These are phyloP conservation scores for Penicillium sclerotigenum DNA, from an alignment of 2,329 filamentous ascomycete genomes.

Conservation along the genomic window DNA sequence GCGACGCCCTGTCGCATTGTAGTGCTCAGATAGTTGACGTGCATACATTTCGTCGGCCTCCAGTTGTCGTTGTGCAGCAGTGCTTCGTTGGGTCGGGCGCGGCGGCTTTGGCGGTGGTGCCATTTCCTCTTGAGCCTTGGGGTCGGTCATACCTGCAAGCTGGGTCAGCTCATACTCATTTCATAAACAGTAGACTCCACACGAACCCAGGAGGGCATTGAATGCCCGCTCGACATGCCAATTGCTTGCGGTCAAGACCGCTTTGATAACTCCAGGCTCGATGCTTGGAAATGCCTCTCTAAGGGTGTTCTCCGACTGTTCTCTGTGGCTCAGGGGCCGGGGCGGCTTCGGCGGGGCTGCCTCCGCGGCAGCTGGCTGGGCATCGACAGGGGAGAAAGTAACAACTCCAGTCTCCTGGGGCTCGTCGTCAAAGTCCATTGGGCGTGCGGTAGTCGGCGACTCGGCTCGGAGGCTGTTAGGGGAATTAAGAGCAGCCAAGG, in stretches of 20 bases:
- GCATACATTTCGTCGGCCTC: conserved; percentile 90
- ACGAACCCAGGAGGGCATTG: conserved; percentile 80
- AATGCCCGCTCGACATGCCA: conserved; percentile 91
- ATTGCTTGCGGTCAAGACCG: conserved; percentile 79
- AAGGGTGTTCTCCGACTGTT: conserved; percentile 82
- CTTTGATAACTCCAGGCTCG: conserved; percentile 76
- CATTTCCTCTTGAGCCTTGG: conserved; percentile 62
- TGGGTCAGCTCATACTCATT: conserved; percentile 2
- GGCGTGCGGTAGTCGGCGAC: conserved; percentile 55
- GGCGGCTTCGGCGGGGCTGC: conserved; percentile 75
- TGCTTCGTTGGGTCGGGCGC: conserved; percentile 60
- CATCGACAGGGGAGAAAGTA: conserved; percentile 24
- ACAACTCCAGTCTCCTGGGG: conserved; percentile 44
- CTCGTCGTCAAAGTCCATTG: conserved; percentile 58
- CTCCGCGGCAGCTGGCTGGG: conserved; percentile 30
- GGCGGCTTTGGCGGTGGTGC: conserved; percentile 74
- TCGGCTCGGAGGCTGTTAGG: conserved; percentile 44
- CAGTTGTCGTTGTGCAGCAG: conserved; percentile 70
- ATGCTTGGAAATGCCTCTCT: conserved; percentile 91
- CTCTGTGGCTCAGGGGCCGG: conserved; percentile 72
- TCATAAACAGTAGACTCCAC: neutral
- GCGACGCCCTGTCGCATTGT: conserved; percentile 51
- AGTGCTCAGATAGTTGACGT: conserved; percentile 88
- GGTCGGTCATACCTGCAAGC: conserved; percentile 70
- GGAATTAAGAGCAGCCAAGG: conserved; percentile 21